These are phyloP conservation scores for Pachyrhizus erosus DNA, from an alignment of 306 rosid genomes.

Conservation along the genomic window DNA sequence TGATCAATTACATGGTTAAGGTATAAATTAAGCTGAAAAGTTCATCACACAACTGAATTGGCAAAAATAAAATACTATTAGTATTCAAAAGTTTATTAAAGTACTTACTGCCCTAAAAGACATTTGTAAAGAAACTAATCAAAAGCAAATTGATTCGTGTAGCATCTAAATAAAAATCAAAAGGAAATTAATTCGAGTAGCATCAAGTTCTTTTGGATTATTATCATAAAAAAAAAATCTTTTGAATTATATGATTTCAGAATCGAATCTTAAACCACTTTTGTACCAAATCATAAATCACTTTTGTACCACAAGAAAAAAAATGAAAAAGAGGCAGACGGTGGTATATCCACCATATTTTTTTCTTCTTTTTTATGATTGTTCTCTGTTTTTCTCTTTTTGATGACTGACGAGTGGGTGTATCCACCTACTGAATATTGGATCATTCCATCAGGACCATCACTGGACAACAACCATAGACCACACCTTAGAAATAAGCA, in stretches of 20 bases:
- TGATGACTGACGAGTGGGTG: background rate
- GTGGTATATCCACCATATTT: background rate
- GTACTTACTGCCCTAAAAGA: background rate
- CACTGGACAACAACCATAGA: conserved; percentile 17
- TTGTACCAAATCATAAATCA: background rate
- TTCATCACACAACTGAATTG: background rate
- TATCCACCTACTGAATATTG: background rate
- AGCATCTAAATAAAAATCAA: background rate
- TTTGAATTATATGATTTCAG: background rate
- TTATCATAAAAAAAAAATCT: too few species aligned
- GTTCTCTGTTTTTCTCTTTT: background rate
- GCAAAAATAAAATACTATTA: background rate
- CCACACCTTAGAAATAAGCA: conserved; percentile 3
- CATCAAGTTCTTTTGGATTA: background rate
- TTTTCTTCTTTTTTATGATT: background rate
- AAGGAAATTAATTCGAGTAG: background rate
- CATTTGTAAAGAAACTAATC: background rate
- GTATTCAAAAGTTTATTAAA: background rate
- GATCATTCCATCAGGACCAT: background rate
- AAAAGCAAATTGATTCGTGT: too few species aligned
- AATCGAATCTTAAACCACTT: background rate
- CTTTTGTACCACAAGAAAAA: background rate
- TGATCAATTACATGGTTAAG: background rate
- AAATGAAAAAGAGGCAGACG: background rate
- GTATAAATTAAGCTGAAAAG: background rate